Percentiles rank a stretch among this genome's conserved stretches.
These are phyloP conservation scores for Mucor saturninus DNA, from an alignment of 371 early-diverging fungal genomes.

Conservation along the genomic window DNA sequence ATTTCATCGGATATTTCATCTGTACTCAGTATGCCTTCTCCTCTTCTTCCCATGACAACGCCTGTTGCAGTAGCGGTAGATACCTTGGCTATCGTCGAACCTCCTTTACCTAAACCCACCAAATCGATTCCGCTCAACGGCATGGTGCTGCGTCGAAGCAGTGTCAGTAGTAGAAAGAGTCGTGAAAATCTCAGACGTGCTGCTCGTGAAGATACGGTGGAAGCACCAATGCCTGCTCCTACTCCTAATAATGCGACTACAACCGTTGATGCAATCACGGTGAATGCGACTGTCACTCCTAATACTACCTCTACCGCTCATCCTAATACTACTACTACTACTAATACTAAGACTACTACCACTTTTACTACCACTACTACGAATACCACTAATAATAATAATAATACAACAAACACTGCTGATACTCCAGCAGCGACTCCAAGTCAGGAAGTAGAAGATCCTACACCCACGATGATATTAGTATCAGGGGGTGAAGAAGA, in stretches of 20 bases:
- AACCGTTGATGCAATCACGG: too few relatives aligned
- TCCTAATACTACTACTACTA: too few relatives aligned
- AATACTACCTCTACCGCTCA: too few relatives aligned
- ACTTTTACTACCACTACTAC: too few relatives aligned
- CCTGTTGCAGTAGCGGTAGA: neutral
- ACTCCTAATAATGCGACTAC: too few relatives aligned
- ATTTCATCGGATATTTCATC: constrained; percentile 22
- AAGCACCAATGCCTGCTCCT: constrained; percentile 10
- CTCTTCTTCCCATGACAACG: neutral
- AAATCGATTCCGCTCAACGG: constrained; percentile 18
- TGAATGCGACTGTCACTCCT: too few relatives aligned
- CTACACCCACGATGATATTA: neutral
- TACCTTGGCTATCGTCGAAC: neutral
- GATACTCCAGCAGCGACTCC: neutral
- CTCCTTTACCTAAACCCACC: constrained; percentile 20
- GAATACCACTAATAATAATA: too few relatives aligned
- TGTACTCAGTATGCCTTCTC: constrained; percentile 14
- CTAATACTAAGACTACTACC: too few relatives aligned
- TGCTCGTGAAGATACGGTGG: neutral
- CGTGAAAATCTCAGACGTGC: constrained; percentile 38
- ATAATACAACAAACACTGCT: too few relatives aligned
- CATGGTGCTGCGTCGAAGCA: constrained; percentile 36
- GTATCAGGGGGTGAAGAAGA: neutral
- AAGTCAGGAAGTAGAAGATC: constrained; percentile 9
- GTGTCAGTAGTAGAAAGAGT: constrained; percentile 44